Conservation (phyloP, 768 basidiomycete genomes). For the Sarcodon sp. region DNA sequence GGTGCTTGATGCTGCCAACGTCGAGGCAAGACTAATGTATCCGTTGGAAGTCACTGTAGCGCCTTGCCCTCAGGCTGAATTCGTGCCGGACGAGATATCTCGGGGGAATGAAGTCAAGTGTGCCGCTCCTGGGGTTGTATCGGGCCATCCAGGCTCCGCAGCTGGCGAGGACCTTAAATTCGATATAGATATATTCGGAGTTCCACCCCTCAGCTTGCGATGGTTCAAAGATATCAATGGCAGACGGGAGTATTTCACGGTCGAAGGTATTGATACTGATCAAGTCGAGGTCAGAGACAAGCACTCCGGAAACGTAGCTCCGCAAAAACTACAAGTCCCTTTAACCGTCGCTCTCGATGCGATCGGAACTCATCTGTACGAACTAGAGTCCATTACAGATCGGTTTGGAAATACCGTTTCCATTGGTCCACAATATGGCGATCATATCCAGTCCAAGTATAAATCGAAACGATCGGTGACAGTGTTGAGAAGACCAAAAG, state of each 20-base stretch:
- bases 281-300: slow-evolving; percentile 17
- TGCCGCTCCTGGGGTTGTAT: slow-evolving; percentile 18
- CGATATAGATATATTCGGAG: slow-evolving; percentile 56
- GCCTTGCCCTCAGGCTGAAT: slow-evolving; percentile 73
- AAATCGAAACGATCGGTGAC: slow-evolving; percentile 47
- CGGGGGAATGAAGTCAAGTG: slow-evolving; percentile 41
- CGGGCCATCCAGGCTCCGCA: slow-evolving; percentile 4
- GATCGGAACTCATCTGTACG: slow-evolving; percentile 58
- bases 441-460: slow-evolving; percentile 11
- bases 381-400: slow-evolving; percentile 75
- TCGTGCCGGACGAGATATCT: slow-evolving; percentile 30
- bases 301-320: slow-evolving; percentile 14
- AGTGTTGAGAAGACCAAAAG: slow-evolving; percentile 57
- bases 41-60: slow-evolving; percentile 57
- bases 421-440: slow-evolving; percentile 14
- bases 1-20: slow-evolving; percentile 55
- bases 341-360: slow-evolving; percentile 49
- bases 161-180: slow-evolving; percentile 46
- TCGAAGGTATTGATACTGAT: slow-evolving; percentile 71
- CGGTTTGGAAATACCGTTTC: slow-evolving; percentile 64
- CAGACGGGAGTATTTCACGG: slow-evolving; percentile 55
- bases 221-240: slow-evolving; percentile 66
- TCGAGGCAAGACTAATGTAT: slow-evolving; percentile 60
- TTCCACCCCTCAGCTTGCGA: slow-evolving; percentile 64
- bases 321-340: slow-evolving; percentile 56